Evolutionary conservation across 2,329 filamentous ascomycete species (phyloP).

Genomic region (Botryosphaeria agaves): DNA sequence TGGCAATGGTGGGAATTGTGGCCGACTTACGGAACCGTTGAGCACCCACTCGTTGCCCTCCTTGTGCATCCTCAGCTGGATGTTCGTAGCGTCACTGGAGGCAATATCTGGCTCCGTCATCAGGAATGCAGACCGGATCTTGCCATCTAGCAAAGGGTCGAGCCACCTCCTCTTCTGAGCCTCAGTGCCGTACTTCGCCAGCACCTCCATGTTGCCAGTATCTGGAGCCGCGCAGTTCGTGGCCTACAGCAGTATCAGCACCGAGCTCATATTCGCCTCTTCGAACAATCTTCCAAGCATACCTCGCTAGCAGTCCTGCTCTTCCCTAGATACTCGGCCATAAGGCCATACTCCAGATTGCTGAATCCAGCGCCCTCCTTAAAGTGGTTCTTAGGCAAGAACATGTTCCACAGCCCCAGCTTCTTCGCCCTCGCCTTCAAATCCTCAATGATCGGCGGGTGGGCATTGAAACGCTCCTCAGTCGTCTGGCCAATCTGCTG

Average conservation of each 20-base stretch:
- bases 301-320: slow-evolving; percentile 63
- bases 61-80: slow-evolving; percentile 62
- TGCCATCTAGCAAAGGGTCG: slow-evolving; percentile 29
- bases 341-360: slow-evolving; percentile 92
- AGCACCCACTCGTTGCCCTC: slow-evolving; percentile 83
- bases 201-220: slow-evolving; percentile 35
- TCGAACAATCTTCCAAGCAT: slow-evolving; percentile 21
- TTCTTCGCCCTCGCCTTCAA: slow-evolving; percentile 70
- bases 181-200: slow-evolving; percentile 33
- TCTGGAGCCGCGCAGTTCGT: slow-evolving; percentile 20
- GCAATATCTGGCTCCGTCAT: slow-evolving; percentile 35
- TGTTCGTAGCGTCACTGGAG: slow-evolving; percentile 77
- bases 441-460: slow-evolving; percentile 71
- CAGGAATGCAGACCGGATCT: slow-evolving; percentile 31
- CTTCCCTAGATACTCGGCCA: slow-evolving; percentile 91
- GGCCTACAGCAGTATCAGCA: slow-evolving; percentile 1
- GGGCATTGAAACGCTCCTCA: slow-evolving; percentile 57
- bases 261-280: slow-evolving; percentile 53
- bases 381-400: slow-evolving; percentile 88
- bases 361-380: slow-evolving; percentile 86
- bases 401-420: slow-evolving; percentile 95
- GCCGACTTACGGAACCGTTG: slow-evolving; percentile 55
- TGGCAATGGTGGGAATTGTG: background rate
- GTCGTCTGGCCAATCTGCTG: slow-evolving; percentile 61
- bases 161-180: slow-evolving; percentile 34